Base-by-base conservation (phyloP, 2,329 filamentous ascomycete species). In the Rutstroemia sp. region DNA sequence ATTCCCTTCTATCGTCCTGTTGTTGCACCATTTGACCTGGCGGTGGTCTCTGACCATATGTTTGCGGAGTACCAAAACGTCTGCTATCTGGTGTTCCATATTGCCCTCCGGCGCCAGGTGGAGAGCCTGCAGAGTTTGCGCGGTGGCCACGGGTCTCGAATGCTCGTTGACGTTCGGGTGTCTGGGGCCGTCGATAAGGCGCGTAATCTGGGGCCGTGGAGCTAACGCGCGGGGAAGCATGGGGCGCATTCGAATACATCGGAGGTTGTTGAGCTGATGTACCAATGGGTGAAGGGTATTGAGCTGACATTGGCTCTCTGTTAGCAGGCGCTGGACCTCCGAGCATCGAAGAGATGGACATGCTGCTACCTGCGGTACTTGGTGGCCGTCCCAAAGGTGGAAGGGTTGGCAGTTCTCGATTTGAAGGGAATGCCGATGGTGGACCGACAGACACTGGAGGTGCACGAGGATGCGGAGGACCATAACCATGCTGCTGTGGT, bases 291-390 rank as follows among this genome's bases (percentile, higher is more conserved):
- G 77, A 77, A 59, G 75, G 74, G 62, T 77, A 74, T 58, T 80
- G 75, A 50, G 75, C 71, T 52, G 70, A 70, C 52, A 71, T 69
- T 61, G 75, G 75, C 70, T 77, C 76, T 68, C 71, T 70, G 42
- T 71, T 64, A 55, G 72, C 73, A 50, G 77, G 71, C 48, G 76
- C 65, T 63, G 79, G 77, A 12, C 74, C 75, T 58, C 84, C 85
- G 58, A 88, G 78, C 71, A 89, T 81, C 46, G 85, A 85, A n/a
- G 83, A 86, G 70, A 88, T 88, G 48, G 85, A 87, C 85, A 88
- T 88, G 71, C 82, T 84, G 66, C 80, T 80, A 52, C 79, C 79
- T 12, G 62, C 62, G 38, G 59, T 65, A 57, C 62, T 67, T 12
- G 62, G 56, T 1, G 80, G 79, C 58, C 83, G 77, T 68, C 80